Conservation (phyloP, 345 rosid species). For the Luvunga scandens region DNA sequence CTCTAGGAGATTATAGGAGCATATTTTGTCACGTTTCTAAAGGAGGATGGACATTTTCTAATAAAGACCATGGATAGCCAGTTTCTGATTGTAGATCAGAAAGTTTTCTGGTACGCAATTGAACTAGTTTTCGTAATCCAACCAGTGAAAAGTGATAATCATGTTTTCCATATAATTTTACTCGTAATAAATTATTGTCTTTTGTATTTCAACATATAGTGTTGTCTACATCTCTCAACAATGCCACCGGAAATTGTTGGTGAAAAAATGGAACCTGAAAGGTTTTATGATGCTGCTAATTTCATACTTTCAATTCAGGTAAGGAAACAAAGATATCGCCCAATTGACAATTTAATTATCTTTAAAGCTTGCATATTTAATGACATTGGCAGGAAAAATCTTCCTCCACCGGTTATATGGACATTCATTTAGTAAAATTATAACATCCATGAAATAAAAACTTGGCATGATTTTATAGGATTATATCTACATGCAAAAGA, state of each 20-base stretch:
- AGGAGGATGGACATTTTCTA: conserved; percentile 53
- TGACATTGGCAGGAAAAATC: too few relatives aligned
- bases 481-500: background rate
- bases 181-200: background rate
- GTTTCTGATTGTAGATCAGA: conserved; percentile 50
- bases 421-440: too few relatives aligned
- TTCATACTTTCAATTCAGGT: conserved; percentile 51
- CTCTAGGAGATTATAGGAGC: conserved; percentile 35
- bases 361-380: background rate
- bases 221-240: conserved; percentile 44
- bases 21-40: conserved; percentile 46
- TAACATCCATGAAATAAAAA: too few relatives aligned
- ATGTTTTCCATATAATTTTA: background rate
- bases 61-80: conserved; percentile 55
- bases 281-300: conserved; percentile 51
- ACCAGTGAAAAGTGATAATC: background rate
- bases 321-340: background rate
- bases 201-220: conserved; percentile 18
- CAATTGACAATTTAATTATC: background rate
- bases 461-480: background rate
- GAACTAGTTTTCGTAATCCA: too few relatives aligned
- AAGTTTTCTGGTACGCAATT: conserved; percentile 30
- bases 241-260: conserved; percentile 55
- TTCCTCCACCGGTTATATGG: background rate
- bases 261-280: conserved; percentile 38